Evolutionary conservation across 2,329 filamentous ascomycete genomes (phyloP).

Genomic region (Pyricularia sp.): DNA sequence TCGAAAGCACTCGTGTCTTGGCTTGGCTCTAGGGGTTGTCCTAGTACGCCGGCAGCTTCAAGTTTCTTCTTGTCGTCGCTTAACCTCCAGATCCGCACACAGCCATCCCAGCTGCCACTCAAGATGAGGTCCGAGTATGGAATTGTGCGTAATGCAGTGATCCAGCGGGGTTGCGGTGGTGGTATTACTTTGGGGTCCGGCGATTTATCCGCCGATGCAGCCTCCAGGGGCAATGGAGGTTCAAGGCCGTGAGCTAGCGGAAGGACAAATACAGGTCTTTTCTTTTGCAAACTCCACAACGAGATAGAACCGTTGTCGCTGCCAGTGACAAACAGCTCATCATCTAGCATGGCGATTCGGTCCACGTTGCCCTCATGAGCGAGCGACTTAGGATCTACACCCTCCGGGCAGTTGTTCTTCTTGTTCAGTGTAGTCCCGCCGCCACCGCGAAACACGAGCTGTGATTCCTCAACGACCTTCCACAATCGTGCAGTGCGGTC

Average conservation of each 20-base stretch:
- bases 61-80: slow-evolving; percentile 71
- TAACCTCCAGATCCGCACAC: slow-evolving; percentile 72
- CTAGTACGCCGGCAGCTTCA: slow-evolving; percentile 57
- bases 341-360: slow-evolving; percentile 79
- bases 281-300: slow-evolving; percentile 84
- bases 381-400: slow-evolving; percentile 35
- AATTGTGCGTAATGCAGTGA: slow-evolving; percentile 75
- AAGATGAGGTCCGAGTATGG: slow-evolving; percentile 86
- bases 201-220: slow-evolving; percentile 62
- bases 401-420: slow-evolving; percentile 33
- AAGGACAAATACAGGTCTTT: slow-evolving; percentile 78
- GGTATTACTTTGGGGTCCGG: slow-evolving; percentile 48
- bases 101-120: slow-evolving; percentile 89
- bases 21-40: slow-evolving; percentile 17
- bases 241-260: slow-evolving; percentile 78
- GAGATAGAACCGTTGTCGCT: slow-evolving; percentile 80
- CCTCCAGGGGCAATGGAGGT: slow-evolving; percentile 55
- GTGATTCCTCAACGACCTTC: slow-evolving; percentile 93
- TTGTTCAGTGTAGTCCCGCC: slow-evolving; percentile 30
- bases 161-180: slow-evolving; percentile 64
- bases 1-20: slow-evolving; percentile 7
- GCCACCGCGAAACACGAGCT: slow-evolving; percentile 87
- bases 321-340: slow-evolving; percentile 80
- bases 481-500: slow-evolving; percentile 86
- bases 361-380: slow-evolving; percentile 78